These are phyloP conservation scores for Marchantia polymorpha DNA, from an alignment of 225 moss, liverwort and hornwort species.

Conservation along the genomic window DNA sequence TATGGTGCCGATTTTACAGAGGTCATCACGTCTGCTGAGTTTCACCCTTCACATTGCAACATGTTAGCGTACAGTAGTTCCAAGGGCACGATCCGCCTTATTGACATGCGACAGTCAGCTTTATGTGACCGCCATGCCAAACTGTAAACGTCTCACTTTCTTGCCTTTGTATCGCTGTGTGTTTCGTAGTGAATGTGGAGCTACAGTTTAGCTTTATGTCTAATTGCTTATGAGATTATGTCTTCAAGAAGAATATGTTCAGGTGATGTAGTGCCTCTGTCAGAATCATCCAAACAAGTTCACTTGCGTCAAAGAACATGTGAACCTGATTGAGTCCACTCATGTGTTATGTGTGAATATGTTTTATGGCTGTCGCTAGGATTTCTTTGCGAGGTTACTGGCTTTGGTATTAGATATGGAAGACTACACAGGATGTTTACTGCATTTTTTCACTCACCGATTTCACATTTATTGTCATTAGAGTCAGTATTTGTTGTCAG, in stretches of 20 bases:
- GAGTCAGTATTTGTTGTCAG: too few species aligned
- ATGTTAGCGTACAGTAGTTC: constrained; percentile 99
- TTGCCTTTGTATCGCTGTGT: background rate
- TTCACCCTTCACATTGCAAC: constrained; percentile 97
- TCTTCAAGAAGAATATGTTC: background rate
- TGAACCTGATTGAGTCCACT: too few species aligned
- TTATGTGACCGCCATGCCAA: constrained; percentile 97
- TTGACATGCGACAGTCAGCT: constrained; percentile 99
- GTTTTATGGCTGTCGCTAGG: too few species aligned
- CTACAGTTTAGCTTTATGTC: background rate
- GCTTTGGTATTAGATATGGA: too few species aligned
- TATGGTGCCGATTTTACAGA: constrained; percentile 52
- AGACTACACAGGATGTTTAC: too few species aligned
- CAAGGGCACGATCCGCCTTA: constrained; percentile 97
- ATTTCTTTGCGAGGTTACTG: too few species aligned
- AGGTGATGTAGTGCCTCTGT: background rate
- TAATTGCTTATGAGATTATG: background rate
- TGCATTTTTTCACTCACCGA: too few species aligned
- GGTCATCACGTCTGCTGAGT: constrained; percentile 98
- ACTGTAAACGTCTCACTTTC: constrained; percentile 44
- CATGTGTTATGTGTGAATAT: too few species aligned
- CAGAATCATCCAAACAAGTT: too few species aligned
- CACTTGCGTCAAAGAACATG: too few species aligned
- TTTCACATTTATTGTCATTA: too few species aligned
- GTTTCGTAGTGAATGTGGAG: background rate